Evolutionary conservation across 805 yeast genomes (phyloP).

Genomic region (Pichia heedii): DNA sequence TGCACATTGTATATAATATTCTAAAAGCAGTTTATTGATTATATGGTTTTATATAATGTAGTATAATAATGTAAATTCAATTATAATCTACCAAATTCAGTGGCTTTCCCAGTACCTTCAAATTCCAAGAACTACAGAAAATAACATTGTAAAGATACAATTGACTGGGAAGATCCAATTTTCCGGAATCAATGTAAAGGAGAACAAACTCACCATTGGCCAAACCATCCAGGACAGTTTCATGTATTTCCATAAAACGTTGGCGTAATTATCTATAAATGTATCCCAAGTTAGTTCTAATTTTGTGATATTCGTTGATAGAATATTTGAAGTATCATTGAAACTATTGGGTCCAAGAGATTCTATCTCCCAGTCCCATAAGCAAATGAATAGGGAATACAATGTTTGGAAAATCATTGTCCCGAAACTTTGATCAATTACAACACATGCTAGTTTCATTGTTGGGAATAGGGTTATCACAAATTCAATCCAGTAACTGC

Average conservation of each 20-base stretch:
- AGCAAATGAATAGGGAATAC: conserved; percentile 38
- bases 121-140: conserved; percentile 36
- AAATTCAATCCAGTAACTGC: conserved; percentile 45
- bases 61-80: no score
- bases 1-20: no score
- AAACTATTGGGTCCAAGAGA: not conserved
- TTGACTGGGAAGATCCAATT: conserved; percentile 49
- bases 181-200: conserved; percentile 41
- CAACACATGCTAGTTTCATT: conserved; percentile 30
- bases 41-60: no score
- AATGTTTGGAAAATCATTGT: conserved; percentile 45
- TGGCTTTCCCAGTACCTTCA: no score
- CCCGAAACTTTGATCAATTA: conserved; percentile 48
- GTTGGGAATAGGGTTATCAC: conserved; percentile 30
- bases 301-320: not conserved
- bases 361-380: conserved; percentile 44
- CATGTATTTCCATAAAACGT: conserved; percentile 38
- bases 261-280: conserved; percentile 4
- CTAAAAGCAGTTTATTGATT: no score
- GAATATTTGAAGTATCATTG: no score
- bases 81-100: no score
- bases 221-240: conserved; percentile 47
- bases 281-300: conserved; percentile 5
- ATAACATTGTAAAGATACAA: conserved; percentile 45
- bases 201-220: conserved; percentile 47